Evolutionary conservation across 2,329 filamentous ascomycete genomes (phyloP).

Genomic region (Penicillium digitatum): DNA sequence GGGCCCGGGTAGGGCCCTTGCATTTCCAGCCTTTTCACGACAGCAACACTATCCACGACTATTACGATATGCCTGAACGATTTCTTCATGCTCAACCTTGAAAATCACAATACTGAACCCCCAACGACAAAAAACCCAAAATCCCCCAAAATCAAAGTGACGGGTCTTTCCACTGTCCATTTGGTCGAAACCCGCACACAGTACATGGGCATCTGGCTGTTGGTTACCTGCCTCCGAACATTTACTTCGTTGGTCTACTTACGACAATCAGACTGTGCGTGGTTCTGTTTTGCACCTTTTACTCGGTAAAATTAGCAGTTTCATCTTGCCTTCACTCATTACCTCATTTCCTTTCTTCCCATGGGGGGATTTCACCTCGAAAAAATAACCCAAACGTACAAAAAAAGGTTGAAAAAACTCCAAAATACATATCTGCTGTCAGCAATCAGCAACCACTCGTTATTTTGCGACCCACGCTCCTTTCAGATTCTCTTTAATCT

Average conservation of each 20-base stretch:
- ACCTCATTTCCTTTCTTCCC: slow-evolving; percentile 10
- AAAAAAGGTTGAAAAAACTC: background rate
- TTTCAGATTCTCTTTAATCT: slow-evolving; percentile 14
- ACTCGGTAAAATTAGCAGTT: background rate
- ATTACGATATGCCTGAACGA: slow-evolving; percentile 28
- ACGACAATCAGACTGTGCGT: background rate
- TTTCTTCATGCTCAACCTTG: slow-evolving; percentile 6
- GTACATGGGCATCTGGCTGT: background rate
- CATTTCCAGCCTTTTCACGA: slow-evolving; percentile 28
- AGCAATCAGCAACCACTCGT: slow-evolving; percentile 1
- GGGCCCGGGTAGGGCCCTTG: slow-evolving; percentile 4
- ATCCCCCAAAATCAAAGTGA: slow-evolving; percentile 12
- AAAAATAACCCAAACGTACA: background rate
- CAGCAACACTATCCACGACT: slow-evolving; percentile 34
- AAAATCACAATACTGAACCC: slow-evolving; percentile 12
- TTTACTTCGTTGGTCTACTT: background rate
- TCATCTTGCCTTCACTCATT: slow-evolving; percentile 11
- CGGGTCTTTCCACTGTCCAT: slow-evolving; percentile 16
- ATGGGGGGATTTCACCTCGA: background rate
- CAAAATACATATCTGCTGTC: slow-evolving; percentile 1
- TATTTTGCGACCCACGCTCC: slow-evolving; percentile 16
- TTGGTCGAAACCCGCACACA: slow-evolving; percentile 1
- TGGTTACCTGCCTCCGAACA: background rate
- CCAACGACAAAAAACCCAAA: slow-evolving; percentile 18
- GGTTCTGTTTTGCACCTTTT: slow-evolving; percentile 8